Evolutionary conservation across 2,329 filamentous ascomycete species (phyloP), one percentile per base, ranked within the genome.

Genomic region (Colletotrichum caudatum): DNA sequence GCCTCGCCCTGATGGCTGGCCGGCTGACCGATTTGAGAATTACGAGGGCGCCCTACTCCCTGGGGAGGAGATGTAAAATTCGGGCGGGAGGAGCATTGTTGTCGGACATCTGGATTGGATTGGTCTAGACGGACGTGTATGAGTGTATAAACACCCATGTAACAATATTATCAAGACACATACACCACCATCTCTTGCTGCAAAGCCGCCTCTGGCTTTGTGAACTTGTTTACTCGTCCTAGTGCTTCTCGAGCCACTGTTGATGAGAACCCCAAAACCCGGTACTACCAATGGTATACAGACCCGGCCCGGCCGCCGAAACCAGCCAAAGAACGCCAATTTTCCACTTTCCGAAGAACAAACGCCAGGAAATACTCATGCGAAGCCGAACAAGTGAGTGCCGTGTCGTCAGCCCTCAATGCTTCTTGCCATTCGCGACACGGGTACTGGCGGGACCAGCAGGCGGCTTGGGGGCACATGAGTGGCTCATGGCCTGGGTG

Each of bases 81-180:
- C 54, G 64, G 57, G 60, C n/a, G 66, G 50, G 59, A 51, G 54
- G 59, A 53, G 54, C 54, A 39, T 56, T 69, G 60, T 69, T 69
- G 65, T 72, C 69, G 46, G 39, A 69, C 58, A 54, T 72, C 59
- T 69, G 60, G 69, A 56, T 69, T 71, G 59, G 53, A 68, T 71
- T 60, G 57, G 68, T 72, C 68, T 60, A 68, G 71, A 73, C 39
- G 46, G 67, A 63, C 66, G 68, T 74, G 71, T 74, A 74, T 74
- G 73, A 73, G 68, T 78, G 76, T 78, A 79, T 71, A 77, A 77
- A 77, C 74, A 75, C 74, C 71, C 76, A 78, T 80, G 78, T 80
- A 79, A 78, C 78, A 79, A 72, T 76, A 77, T 75, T 60, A 66
- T 64, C 66, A 66, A 64, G 57, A 74, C 70, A 73, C 70, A 73